Evolutionary conservation across 352 stramenopile species (phyloP), one percentile per base, ranked within the genome.

Genomic region (Ophiocytium majus): DNA sequence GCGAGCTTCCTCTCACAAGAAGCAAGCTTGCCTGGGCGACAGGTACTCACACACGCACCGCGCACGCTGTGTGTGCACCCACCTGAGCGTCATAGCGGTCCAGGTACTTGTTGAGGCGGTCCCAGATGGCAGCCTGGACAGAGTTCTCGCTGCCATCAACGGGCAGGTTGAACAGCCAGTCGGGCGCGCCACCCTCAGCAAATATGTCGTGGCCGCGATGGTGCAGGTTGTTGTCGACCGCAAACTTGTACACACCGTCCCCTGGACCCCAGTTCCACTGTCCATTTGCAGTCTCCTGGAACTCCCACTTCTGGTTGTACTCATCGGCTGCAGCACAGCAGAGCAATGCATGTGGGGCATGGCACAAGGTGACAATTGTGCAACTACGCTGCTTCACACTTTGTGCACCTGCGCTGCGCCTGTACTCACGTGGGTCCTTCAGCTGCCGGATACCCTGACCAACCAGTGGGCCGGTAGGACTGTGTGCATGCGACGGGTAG

Each of bases 201-300:
- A 76, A 37, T 76, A 76, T 76, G 64, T 37, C 64, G 64, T 76
- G 64, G 5, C 31, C 64, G 31, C 64, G 31, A 5, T 17, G 5
- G 64, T 76, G 5, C 5, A 76, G 31, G 64, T 37, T 17, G 34
- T 76, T 76, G 64, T 76, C 64, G 31, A 37, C 17, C 5, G 64
- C 64, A 76, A 76, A 76, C 5, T 76, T 76, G 64, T 76, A 76
- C 5, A 76, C 10, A 10, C 31, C 64, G 34, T 76, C 64, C 5
- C 64, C 64, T 5, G 5, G 5, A 17, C 5, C 64, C 5, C 5
- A 76, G 64, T 76, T 17, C 5, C 5, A 76, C 5, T 17, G 5
- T 10, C 64, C 64, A 5, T 76, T 17, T 10, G 5, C 34, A 17
- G 64, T 5, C 64, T 76, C 64, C 64, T 76, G 64, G 5, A 14